These are phyloP conservation scores for Endotrypanum monterogeii DNA, from an alignment of 208 protist genomes.

Conservation along the genomic window DNA sequence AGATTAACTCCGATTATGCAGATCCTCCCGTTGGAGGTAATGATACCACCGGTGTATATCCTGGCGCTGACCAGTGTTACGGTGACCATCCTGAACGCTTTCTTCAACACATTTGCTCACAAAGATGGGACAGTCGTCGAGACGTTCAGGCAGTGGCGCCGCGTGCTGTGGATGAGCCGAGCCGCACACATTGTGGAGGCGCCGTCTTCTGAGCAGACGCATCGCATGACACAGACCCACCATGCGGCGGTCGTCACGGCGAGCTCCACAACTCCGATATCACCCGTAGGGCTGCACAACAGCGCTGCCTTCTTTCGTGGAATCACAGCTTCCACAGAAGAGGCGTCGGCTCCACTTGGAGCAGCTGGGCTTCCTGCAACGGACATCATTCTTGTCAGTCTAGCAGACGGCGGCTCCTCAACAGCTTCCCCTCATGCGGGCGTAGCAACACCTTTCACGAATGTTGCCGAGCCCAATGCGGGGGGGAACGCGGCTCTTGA, in stretches of 20 bases:
- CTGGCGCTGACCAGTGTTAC: constrained; percentile 41
- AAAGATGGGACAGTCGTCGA: constrained; percentile 11
- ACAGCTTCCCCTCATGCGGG: no score
- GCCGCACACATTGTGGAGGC: constrained; percentile 39
- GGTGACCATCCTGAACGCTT: constrained; percentile 29
- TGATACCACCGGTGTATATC: constrained; percentile 46
- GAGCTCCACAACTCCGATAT: constrained; percentile 4
- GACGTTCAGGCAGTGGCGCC: constrained; percentile 38
- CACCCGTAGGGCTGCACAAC: constrained; percentile 21
- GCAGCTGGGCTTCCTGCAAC: neutral
- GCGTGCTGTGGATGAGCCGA: constrained; percentile 37
- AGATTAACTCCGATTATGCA: constrained; percentile 11
- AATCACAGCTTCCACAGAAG: constrained; percentile 8
- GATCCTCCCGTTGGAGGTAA: constrained; percentile 24
- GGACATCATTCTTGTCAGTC: neutral
- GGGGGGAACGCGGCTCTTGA: constrained; percentile 16
- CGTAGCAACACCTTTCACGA: neutral
- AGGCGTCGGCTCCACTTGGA: neutral
- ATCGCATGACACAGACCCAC: constrained; percentile 20
- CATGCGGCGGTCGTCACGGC: constrained; percentile 17
- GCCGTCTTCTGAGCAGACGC: constrained; percentile 16
- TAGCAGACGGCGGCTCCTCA: no score
- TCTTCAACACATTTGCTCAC: constrained; percentile 41
- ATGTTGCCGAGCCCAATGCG: neutral
- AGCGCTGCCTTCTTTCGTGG: constrained; percentile 35